Base-by-base conservation (phyloP, 345 rosid species). In the Moringa oleifera region DNA sequence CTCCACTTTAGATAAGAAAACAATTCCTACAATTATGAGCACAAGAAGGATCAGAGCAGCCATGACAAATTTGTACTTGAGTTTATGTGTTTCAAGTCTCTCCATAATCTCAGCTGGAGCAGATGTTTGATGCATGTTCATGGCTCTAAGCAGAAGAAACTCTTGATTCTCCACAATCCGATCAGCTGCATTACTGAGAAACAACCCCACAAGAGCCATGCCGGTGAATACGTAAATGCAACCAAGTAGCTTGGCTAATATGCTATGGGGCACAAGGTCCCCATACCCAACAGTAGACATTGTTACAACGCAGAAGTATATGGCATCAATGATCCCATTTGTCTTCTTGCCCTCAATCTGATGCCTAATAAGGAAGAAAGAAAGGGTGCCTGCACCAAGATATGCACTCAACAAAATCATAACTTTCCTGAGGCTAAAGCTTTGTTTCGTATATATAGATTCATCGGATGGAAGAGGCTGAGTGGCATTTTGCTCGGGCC, bases 401-500 rank as follows among this genome's bases (percentile, higher is more conserved):
- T 68, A 68, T 45, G 53, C 52, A 25, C 65, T 55, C 7, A 66
- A 51, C 25, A 65, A 22, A 0, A 77, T 0, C 37, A 70, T 23
- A 23, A 77, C 79, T 50, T 61, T 67, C 57, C 57, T 70, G 61
- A 75, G 61, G 16, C 66, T 64, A 21, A 73, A 31, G 18, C 64
- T 50, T 25, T 64, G 66, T 41, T 57, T 41, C 18, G 33, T 59
- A 0, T 59, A 41, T 3, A 61, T 58, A 4, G 84, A 64, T 33
- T 66, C 78, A 0, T 47, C n/a, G 65, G 58, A 54, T 49, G 16
- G 23, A 33, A 53, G 63, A 51, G 50, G 54, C 20, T 21, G 66
- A 33, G 37, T 33, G 37, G 37, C 6, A 33, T 33, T 33, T 33
- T 33, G 6, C 11, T 33, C 37, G 11, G 37, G 37, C 5, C 6